Base-by-base conservation (phyloP, 768 basidiomycete species). In the Russula compacta region DNA sequence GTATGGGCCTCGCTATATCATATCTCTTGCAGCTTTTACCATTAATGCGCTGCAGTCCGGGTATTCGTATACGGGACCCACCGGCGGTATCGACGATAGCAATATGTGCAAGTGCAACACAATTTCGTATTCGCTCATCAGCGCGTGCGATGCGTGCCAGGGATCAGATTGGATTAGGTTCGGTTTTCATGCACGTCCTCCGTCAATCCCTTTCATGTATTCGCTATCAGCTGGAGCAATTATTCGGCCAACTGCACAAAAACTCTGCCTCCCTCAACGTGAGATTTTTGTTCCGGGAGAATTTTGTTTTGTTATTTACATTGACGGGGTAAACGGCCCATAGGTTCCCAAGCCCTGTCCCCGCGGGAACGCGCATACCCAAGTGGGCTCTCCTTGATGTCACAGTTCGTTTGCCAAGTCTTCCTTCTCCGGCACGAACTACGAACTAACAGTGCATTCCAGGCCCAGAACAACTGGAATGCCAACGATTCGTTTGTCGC, bases 121-220 rank as follows among this genome's bases (percentile, higher is more conserved):
- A 1, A 6, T 62, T 19, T 5, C 21, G 4, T 62, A 62, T 33
- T 46, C 36, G 1, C 61, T 62, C 24, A 6, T 62, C 5, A 62
- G 61, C 19, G 61, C 61, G 10, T 62, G 61, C 11, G 61, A 53
- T 4, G 61, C 46, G 3, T 62, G 61, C 24, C 61, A 62, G 46
- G 14, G 19, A 15, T 0, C 0, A 17, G 3, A 8, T 0, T 62
- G 51, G 61, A 38, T 15, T 10, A 7, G 51, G 61, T 62, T 19
- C 33, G 61, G 14, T 32, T 32, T 14, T 8, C 2, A 7, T 21
- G 11, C 9, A 11, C 14, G 24, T 15, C 9, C 15, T 19, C 9
- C 2, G 7, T 21, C 11, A 15, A 2, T 12, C 11, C 12, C 7
- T 24, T 21, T 11, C n/a, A 15, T 9, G 24, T 19, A 32, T 52